These are phyloP conservation scores for Entomortierella beljakovae DNA, from an alignment of 192 early-diverging fungal species.

Conservation along the genomic window DNA sequence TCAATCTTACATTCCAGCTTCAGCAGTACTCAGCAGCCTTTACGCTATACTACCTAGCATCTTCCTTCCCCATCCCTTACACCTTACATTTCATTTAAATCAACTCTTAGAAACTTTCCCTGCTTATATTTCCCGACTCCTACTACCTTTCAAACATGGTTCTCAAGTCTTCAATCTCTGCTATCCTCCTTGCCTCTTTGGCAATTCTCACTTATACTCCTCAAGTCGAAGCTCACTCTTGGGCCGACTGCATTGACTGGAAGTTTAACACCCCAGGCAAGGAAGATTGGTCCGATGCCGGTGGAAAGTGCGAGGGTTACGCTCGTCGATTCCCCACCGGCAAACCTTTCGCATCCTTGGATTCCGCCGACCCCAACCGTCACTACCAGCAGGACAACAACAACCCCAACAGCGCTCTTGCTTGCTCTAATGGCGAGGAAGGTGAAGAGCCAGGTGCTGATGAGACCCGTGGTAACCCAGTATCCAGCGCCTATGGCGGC, in stretches of 20 bases:
- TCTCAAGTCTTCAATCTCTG: slow-evolving; percentile 41
- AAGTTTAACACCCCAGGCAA: slow-evolving; percentile 21
- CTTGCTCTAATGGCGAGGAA: slow-evolving; percentile 23
- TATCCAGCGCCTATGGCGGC: slow-evolving; percentile 27
- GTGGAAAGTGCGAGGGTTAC: slow-evolving; percentile 29
- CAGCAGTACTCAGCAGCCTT: neutral
- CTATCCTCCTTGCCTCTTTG: slow-evolving; percentile 33
- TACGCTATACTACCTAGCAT: slow-evolving; percentile 44
- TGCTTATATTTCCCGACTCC: neutral
- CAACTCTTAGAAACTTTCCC: neutral
- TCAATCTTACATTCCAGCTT: slow-evolving; percentile 7
- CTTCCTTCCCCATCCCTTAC: neutral
- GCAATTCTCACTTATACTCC: slow-evolving; percentile 30
- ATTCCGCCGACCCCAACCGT: slow-evolving; percentile 13
- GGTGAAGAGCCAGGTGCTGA: slow-evolving; percentile 23
- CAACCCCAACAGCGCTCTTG: slow-evolving; percentile 10
- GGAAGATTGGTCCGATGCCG: slow-evolving; percentile 17
- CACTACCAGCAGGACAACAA: slow-evolving; percentile 37
- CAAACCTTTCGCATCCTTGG: slow-evolving; percentile 28
- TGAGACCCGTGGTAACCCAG: slow-evolving; percentile 33
- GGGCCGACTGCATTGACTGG: slow-evolving; percentile 48
- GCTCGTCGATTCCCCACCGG: slow-evolving; percentile 39
- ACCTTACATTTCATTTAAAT: neutral
- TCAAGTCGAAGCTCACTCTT: slow-evolving; percentile 45
- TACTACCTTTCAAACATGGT: slow-evolving; percentile 13